A percentile compares a stretch with the other conserved stretches of the same genome.
These are phyloP conservation scores for Paratinospora sagittata DNA, from an alignment of 164 flowering plant genomes.

Conservation along the genomic window DNA sequence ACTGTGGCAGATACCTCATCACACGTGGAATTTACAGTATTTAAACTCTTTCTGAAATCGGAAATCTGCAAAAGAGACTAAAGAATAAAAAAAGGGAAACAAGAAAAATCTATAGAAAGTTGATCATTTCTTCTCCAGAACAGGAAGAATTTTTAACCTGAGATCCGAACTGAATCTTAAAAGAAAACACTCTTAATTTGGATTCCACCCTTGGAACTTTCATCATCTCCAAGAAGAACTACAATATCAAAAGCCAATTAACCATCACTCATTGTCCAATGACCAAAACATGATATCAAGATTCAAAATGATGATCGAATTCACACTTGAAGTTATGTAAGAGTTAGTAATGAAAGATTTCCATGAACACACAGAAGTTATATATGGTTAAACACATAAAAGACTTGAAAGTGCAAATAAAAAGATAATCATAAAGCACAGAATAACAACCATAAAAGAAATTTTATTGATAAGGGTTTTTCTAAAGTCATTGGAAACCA, in stretches of 20 bases:
- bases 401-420: not conserved
- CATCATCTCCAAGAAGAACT: conserved; percentile 94
- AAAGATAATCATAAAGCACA: not conserved
- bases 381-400: not conserved
- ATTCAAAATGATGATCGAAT: not conserved
- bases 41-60: conserved; percentile 74
- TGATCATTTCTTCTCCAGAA: not conserved
- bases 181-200: conserved; percentile 80
- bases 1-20: conserved; percentile 56
- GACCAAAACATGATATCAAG: not conserved
- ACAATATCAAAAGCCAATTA: conserved; percentile 18
- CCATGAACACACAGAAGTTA: not conserved
- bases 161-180: conserved; percentile 81
- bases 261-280: not conserved
- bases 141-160: conserved; percentile 67
- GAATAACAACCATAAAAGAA: not conserved
- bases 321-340: not conserved
- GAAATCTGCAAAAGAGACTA: conserved; percentile 42
- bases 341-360: not conserved
- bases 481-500: too few species aligned
- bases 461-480: too few species aligned
- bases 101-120: conserved; percentile 4
- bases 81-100: conserved; percentile 4
- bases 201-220: conserved; percentile 95
- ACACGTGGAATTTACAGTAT: conserved; percentile 66